phyloP scores from a whole-genome alignment of 2,329 filamentous ascomycete genomes.

The Cytospora chrysosperma region DNA sequence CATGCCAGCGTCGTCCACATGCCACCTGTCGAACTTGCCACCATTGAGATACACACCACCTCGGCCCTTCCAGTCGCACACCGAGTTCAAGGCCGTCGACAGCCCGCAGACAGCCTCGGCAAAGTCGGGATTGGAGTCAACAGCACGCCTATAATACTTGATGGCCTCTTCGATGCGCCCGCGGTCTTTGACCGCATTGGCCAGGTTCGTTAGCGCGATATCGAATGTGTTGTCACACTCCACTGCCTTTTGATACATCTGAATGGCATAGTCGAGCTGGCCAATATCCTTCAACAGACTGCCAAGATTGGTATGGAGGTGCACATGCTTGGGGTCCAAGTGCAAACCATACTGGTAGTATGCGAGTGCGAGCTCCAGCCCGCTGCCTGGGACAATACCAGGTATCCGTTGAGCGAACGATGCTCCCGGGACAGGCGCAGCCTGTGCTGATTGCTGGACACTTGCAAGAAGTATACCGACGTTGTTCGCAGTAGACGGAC shows the following conservation, averaged over 20 bases:
- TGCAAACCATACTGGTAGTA: slow-evolving; percentile 95
- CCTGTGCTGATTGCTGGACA: slow-evolving; percentile 67
- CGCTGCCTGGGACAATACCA: slow-evolving; percentile 81
- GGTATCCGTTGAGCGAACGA: slow-evolving; percentile 53
- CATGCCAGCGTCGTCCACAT: slow-evolving; percentile 83
- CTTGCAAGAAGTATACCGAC: slow-evolving; percentile 96
- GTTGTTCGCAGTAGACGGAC: slow-evolving; percentile 96
- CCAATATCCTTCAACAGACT: slow-evolving; percentile 96
- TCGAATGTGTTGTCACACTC: slow-evolving; percentile 92
- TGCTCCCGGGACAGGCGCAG: slow-evolving; percentile 29
- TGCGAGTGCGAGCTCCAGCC: slow-evolving; percentile 79
- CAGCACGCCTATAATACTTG: slow-evolving; percentile 83
- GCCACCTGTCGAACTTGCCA: slow-evolving; percentile 83
- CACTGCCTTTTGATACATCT: slow-evolving; percentile 96
- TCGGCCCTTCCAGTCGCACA: slow-evolving; percentile 89
- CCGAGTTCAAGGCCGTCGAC: slow-evolving; percentile 91
- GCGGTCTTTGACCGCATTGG: slow-evolving; percentile 96
- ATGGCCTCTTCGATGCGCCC: slow-evolving; percentile 92
- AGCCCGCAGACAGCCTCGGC: slow-evolving; percentile 95
- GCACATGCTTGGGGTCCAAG: slow-evolving; percentile 85
- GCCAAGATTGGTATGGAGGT: slow-evolving; percentile 94
- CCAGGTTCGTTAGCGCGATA: slow-evolving; percentile 92
- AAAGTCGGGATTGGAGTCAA: slow-evolving; percentile 90
- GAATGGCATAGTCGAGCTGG: slow-evolving; percentile 84
- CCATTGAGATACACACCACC: slow-evolving; percentile 77